These are phyloP conservation scores for Persicaria tinctoria DNA, from an alignment of 148 eudicot species.

Conservation along the genomic window DNA sequence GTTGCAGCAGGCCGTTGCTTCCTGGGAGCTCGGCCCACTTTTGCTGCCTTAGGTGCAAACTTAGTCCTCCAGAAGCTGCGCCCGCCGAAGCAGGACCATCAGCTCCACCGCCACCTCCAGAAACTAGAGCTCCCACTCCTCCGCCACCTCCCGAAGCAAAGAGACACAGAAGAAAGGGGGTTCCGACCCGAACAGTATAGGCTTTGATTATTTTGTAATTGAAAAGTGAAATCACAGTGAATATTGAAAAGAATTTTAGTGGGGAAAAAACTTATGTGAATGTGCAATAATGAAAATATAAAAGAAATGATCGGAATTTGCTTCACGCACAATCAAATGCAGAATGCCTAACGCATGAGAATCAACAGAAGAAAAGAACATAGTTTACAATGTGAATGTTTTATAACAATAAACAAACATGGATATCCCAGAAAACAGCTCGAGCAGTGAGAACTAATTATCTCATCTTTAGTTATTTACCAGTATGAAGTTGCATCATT, in stretches of 20 bases:
- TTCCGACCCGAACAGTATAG: too few species aligned
- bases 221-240: neutral
- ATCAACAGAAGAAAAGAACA: conserved; percentile 11
- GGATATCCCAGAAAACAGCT: neutral
- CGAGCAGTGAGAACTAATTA: neutral
- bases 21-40: too few species aligned
- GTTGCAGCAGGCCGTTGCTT: too few species aligned
- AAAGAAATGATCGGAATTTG: conserved; percentile 32
- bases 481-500: conserved; percentile 90
- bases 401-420: neutral
- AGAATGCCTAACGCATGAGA: conserved; percentile 55
- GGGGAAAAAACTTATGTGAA: neutral
- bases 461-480: conserved; percentile 26
- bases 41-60: too few species aligned
- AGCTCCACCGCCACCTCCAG: too few species aligned
- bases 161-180: too few species aligned
- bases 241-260: neutral
- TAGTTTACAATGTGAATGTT: neutral
- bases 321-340: conserved; percentile 68
- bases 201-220: too few species aligned
- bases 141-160: too few species aligned
- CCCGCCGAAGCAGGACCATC: too few species aligned
- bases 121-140: too few species aligned
- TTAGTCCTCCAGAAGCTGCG: too few species aligned
- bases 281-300: neutral